Conservation (phyloP, 116 monocot species). For the Thalassia testudinum region DNA sequence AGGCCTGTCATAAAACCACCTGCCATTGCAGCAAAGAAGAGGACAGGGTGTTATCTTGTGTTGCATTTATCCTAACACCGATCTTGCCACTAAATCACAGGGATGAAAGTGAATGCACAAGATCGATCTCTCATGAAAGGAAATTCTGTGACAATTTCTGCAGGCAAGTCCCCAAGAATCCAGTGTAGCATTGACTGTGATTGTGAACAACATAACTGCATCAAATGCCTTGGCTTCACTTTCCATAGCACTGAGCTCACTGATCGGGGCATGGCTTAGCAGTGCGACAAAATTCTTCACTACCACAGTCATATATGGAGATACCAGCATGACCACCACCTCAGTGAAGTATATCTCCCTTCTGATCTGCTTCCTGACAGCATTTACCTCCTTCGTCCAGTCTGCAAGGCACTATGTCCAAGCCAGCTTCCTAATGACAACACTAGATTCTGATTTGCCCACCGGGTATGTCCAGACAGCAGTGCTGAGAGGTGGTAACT, state of each 20-base stretch:
- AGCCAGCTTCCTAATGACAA: constrained; percentile 56
- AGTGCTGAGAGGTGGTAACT: constrained; percentile 42
- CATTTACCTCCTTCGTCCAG: constrained; percentile 67
- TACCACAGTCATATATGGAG: constrained; percentile 31
- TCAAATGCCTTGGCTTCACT: constrained; percentile 47
- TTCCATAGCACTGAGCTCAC: constrained; percentile 50
- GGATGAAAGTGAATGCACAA: no score
- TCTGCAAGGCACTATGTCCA: constrained; percentile 52
- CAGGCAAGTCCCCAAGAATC: constrained; percentile 11
- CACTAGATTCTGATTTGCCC: constrained; percentile 43
- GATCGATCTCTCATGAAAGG: no score
- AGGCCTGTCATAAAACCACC: no score
- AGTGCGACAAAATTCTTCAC: constrained; percentile 27
- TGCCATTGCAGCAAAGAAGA: no score
- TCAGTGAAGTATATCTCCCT: constrained; percentile 52
- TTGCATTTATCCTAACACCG: no score
- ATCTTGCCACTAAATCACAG: no score
- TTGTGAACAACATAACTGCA: constrained; percentile 32
- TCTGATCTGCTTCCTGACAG: constrained; percentile 42
- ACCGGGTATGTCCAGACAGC: constrained; percentile 46
- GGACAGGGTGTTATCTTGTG: no score
- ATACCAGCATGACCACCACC: constrained; percentile 28
- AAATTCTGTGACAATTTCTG: no score
- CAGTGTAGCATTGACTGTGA: constrained; percentile 25
- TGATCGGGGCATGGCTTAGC: constrained; percentile 48